Evolutionary conservation across 1,284 basidiomycete species (phyloP).

Genomic region (Vanrija sp.): DNA sequence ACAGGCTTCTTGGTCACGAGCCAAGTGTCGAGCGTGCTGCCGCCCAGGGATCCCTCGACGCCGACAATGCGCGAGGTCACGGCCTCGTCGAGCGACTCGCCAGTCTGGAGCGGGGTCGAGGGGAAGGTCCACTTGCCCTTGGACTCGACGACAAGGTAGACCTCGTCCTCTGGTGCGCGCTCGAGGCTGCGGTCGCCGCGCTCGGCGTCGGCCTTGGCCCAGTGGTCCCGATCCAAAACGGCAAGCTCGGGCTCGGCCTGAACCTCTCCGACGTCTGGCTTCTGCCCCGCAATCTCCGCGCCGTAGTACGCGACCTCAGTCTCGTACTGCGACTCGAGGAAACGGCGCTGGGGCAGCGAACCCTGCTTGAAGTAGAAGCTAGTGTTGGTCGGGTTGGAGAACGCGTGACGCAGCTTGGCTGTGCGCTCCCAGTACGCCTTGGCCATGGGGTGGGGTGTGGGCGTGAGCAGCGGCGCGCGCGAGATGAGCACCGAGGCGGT

Average conservation of each 20-base stretch:
- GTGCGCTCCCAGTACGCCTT: slow-evolving; percentile 83
- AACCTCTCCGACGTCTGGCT: slow-evolving; percentile 60
- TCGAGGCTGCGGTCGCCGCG: slow-evolving; percentile 69
- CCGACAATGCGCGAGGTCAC: slow-evolving; percentile 30
- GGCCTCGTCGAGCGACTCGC: slow-evolving; percentile 42
- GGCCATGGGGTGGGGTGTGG: slow-evolving; percentile 72
- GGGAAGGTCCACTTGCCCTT: slow-evolving; percentile 73
- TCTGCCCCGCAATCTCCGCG: slow-evolving; percentile 52
- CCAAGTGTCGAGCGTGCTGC: slow-evolving; percentile 46
- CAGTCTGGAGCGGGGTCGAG: slow-evolving; percentile 19
- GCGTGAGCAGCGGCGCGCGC: slow-evolving; percentile 75
- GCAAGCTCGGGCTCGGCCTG: slow-evolving; percentile 48
- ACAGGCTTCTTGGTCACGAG: slow-evolving; percentile 47
- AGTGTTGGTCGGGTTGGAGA: slow-evolving; percentile 82
- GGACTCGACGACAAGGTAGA: slow-evolving; percentile 73
- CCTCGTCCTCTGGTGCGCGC: slow-evolving; percentile 72
- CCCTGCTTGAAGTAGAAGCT: slow-evolving; percentile 96
- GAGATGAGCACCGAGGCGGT: slow-evolving; percentile 65
- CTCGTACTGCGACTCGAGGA: slow-evolving; percentile 66
- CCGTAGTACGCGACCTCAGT: slow-evolving; percentile 70
- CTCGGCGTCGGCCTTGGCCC: slow-evolving; percentile 32
- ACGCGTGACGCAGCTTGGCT: slow-evolving; percentile 70
- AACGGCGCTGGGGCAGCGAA: slow-evolving; percentile 77
- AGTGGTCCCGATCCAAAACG: slow-evolving; percentile 27
- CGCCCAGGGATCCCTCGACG: slow-evolving; percentile 33